Evolutionary conservation across 768 basidiomycete species (phyloP).

Genomic region (Mycena kentingensis): DNA sequence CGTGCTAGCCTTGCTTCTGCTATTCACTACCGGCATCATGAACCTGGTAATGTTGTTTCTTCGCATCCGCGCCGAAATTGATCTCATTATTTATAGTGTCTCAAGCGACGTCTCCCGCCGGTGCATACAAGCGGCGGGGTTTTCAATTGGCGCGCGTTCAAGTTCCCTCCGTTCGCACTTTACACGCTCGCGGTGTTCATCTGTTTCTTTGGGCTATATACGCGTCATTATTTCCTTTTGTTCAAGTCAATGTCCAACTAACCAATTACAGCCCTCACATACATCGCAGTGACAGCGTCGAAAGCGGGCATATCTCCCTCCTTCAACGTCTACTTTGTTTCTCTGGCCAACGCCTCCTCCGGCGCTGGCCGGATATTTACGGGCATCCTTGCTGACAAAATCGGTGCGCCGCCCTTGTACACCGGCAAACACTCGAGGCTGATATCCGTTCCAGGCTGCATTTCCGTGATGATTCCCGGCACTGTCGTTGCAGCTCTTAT

Average conservation of each 20-base stretch:
- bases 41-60: slow-evolving; percentile 44
- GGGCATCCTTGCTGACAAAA: slow-evolving; percentile 55
- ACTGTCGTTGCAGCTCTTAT: slow-evolving; percentile 55
- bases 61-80: neutral
- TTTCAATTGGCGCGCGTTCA: slow-evolving; percentile 56
- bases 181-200: slow-evolving; percentile 61
- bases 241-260: neutral
- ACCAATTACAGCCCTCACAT: slow-evolving; percentile 56
- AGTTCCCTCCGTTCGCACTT: slow-evolving; percentile 50
- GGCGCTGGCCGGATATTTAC: slow-evolving; percentile 59
- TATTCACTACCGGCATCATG: slow-evolving; percentile 51
- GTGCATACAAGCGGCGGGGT: slow-evolving; percentile 55
- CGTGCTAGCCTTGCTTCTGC: slow-evolving; percentile 63
- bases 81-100: slow-evolving; percentile 29
- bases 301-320: slow-evolving; percentile 47
- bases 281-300: slow-evolving; percentile 60
- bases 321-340: slow-evolving; percentile 64
- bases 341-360: slow-evolving; percentile 69
- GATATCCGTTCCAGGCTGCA: slow-evolving; percentile 45
- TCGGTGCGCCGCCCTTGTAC: slow-evolving; percentile 41
- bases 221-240: slow-evolving; percentile 38
- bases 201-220: slow-evolving; percentile 71
- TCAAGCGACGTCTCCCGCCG: slow-evolving; percentile 58
- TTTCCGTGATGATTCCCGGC: slow-evolving; percentile 71
- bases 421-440: neutral